Percentiles rank a stretch among this genome's conserved stretches.
Evolutionary conservation across 2,329 filamentous ascomycete species (phyloP).

Genomic region (Fusarium brevicatenulatum): DNA sequence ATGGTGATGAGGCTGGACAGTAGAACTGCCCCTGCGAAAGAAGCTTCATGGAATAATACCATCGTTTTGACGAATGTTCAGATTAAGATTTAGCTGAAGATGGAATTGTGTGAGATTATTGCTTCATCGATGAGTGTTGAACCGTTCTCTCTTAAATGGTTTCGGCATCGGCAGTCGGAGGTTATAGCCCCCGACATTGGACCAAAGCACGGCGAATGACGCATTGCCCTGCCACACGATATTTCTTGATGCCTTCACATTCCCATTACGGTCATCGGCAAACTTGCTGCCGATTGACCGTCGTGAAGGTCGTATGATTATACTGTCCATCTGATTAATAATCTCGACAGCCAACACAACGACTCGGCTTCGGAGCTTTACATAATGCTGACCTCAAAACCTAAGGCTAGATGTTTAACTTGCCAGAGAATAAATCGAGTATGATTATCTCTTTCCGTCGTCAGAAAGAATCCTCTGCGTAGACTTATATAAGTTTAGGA

Average conservation of each 20-base stretch:
- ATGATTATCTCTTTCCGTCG: fast-evolving
- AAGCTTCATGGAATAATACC: neutral
- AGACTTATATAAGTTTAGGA: neutral
- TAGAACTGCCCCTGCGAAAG: neutral
- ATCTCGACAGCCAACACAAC: neutral
- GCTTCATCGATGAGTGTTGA: fast-evolving
- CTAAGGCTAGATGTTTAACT: neutral
- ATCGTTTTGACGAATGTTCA: fast-evolving
- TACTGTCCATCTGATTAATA: neutral
- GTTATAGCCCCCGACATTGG: neutral
- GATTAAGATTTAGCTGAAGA: fast-evolving
- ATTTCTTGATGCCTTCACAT: constrained; percentile 6
- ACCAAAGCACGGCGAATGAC: neutral
- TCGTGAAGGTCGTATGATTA: neutral
- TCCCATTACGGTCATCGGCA: fast-evolving
- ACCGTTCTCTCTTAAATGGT: neutral
- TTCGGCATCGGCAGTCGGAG: neutral
- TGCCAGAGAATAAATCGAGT: neutral
- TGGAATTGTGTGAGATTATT: neutral
- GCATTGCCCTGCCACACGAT: neutral
- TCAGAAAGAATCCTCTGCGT: neutral
- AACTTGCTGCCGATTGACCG: neutral
- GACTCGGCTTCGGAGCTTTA: neutral
- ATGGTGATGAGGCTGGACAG: neutral
- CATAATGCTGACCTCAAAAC: neutral